Conservation (phyloP, 345 rosid genomes). For the Trapa bicornis region DNA sequence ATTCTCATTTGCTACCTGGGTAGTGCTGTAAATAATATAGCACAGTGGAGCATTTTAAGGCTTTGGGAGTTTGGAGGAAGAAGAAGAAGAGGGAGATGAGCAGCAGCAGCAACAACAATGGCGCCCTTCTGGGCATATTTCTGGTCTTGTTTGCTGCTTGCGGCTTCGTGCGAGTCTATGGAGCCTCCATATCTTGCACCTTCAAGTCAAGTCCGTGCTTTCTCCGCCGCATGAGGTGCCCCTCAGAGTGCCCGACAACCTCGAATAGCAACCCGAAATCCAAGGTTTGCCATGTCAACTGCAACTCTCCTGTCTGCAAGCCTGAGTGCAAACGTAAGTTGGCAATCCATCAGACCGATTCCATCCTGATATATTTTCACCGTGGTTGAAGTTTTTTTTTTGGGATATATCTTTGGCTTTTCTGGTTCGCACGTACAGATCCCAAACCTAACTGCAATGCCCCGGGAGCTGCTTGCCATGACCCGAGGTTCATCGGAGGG, state of each 20-base stretch:
- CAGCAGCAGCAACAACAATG: constrained; percentile 6
- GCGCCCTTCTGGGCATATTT: constrained; percentile 4
- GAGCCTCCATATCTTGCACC: constrained; percentile 9
- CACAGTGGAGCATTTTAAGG: not conserved
- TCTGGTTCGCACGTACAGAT: constrained; percentile 11
- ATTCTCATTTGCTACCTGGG: not conserved
- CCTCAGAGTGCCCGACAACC: constrained; percentile 20
- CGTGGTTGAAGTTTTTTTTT: not conserved
- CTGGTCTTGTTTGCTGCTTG: constrained; percentile 8
- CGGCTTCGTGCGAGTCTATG: constrained; percentile 10
- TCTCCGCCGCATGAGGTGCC: constrained; percentile 15
- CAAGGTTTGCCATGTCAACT: constrained; percentile 25
- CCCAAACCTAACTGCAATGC: constrained; percentile 21
- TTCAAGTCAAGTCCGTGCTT: constrained; percentile 12
- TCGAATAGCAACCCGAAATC: constrained; percentile 3
- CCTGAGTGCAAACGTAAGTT: constrained; percentile 21
- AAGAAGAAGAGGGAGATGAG: constrained; percentile 9
- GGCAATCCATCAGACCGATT: too few species aligned
- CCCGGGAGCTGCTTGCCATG: constrained; percentile 52
- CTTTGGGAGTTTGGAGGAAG: not conserved
- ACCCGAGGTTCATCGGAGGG: constrained; percentile 56
- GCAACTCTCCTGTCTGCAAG: constrained; percentile 20
- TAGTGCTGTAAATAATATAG: not conserved
- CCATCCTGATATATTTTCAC: not conserved
- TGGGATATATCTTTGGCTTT: not conserved